Evolutionary conservation across 345 rosid species (phyloP), one percentile per base, ranked within the genome.

Genomic region (Toxicodendron radicans): DNA sequence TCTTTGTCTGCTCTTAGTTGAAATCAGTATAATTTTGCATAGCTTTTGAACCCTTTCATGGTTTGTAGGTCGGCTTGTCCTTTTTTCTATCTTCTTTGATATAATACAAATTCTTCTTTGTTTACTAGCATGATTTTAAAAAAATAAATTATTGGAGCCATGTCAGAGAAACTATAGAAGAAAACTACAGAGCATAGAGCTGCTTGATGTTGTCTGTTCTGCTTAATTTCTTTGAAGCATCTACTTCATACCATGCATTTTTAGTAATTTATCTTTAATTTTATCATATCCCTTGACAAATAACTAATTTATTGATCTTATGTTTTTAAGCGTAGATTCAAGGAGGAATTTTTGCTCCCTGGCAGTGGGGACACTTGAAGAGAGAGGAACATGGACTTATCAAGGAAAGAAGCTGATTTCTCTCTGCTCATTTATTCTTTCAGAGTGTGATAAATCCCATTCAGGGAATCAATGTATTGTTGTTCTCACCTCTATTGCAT

Each of bases 331-430:
- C 75, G 75, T 80, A 94, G 99, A 92, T 89, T 73, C 89, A 58
- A 79, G 76, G 54, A 87, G 70, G 79, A 92, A 95, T 74, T 79
- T 92, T 77, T 90, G 91, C 75, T 85, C 88, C 66, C 65, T 92
- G 74, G 90, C 86, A 27, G 76, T 80, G 33, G 90, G 91, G 68
- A 75, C 91, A 7, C 64, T 11, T 73, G 88, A 90, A 77, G 93
- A 90, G 85, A 91, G 93, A 82, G 88, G 80, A 83, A 84, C 71
- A 30, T 92, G 92, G 95, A 77, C 58, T 56, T 87, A 78, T 81
- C 98, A 95, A 83, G 75, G 88, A 48, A 87, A 82, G 83, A 86
- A 81, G 81, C 75, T 95, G 75, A 79, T 92, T 78, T 80, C 83
- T 74, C 85, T 95, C 54, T 85, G 92, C 84, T 82, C 91, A 20